Percentiles rank a stretch among this genome's conserved stretches.
These are phyloP conservation scores for Lichtheimia corymbifera DNA, from an alignment of 371 early-diverging fungal species.

Conservation along the genomic window DNA sequence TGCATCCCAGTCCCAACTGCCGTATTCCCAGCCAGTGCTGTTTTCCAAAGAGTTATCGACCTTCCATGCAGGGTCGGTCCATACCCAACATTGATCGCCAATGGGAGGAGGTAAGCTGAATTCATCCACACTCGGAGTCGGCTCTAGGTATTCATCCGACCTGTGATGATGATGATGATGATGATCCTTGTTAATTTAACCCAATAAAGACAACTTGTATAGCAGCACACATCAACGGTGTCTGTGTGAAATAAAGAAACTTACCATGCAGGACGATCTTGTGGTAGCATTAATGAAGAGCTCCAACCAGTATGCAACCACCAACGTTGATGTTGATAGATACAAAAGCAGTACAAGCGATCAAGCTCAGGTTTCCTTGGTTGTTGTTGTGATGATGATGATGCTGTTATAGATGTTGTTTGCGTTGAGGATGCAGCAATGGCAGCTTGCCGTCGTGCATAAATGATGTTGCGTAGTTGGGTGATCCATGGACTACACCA, in stretches of 20 bases:
- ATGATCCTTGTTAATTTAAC: neutral
- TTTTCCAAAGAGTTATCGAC: conserved; percentile 9
- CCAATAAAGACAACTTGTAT: conserved; percentile 4
- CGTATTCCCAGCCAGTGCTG: conserved; percentile 21
- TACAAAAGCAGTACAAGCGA: conserved; percentile 23
- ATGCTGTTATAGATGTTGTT: neutral
- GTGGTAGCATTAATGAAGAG: conserved; percentile 16
- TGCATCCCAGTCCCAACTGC: conserved; percentile 15
- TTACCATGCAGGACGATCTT: conserved; percentile 33
- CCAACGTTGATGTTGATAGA: conserved; percentile 36
- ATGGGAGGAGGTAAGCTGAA: conserved; percentile 28
- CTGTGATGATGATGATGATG: conserved; percentile 10
- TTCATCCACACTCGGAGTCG: conserved; percentile 17
- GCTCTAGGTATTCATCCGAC: conserved; percentile 30
- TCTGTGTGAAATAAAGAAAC: neutral
- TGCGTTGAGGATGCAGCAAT: neutral
- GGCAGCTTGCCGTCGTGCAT: neutral
- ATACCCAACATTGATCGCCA: conserved; percentile 6
- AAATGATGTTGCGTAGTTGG: conserved; percentile 8
- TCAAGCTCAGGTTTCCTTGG: conserved; percentile 8
- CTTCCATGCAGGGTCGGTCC: conserved; percentile 20
- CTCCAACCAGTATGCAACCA: conserved; percentile 32
- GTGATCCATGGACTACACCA: conserved; percentile 15
- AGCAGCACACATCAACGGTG: neutral
- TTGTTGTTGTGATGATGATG: neutral